Evolutionary conservation across 116 monocot genomes (phyloP).

Genomic region (Zostera marina): DNA sequence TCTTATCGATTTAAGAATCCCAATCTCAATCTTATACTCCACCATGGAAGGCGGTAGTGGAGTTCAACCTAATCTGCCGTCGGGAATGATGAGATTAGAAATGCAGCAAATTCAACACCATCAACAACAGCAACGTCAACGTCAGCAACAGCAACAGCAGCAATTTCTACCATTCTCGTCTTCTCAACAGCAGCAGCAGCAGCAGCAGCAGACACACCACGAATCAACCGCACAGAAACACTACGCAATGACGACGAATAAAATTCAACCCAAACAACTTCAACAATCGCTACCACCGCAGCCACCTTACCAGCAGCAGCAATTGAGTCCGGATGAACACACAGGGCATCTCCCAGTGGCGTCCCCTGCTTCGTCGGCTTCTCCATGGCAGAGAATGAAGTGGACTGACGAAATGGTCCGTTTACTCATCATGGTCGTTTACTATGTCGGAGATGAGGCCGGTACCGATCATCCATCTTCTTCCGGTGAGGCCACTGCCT

Average conservation of each 20-base stretch:
- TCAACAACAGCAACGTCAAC: not conserved
- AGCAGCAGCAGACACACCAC: not conserved
- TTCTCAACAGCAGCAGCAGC: not conserved
- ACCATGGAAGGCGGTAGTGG: not conserved
- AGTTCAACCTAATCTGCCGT: slow-evolving; percentile 3
- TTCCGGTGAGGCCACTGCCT: slow-evolving; percentile 6
- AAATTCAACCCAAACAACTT: not conserved
- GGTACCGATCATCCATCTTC: slow-evolving; percentile 1
- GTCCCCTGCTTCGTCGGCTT: not conserved
- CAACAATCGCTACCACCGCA: not conserved
- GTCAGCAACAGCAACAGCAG: not conserved
- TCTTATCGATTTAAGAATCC: too few species aligned
- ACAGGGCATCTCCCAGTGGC: not conserved
- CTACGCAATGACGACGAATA: not conserved
- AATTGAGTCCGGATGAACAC: not conserved
- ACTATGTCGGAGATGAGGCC: slow-evolving; percentile 21
- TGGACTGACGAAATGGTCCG: slow-evolving; percentile 51
- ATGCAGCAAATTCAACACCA: slow-evolving; percentile 3
- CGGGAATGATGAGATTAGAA: not conserved
- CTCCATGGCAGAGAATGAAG: slow-evolving; percentile 57
- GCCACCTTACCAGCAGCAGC: not conserved
- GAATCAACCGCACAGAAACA: not conserved
- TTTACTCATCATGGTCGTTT: slow-evolving; percentile 29
- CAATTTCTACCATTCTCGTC: not conserved
- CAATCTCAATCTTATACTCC: not conserved